Percentiles rank a stretch among this genome's conserved stretches.
Conservation (phyloP, 1,139 yeast genomes). For the Yamadazyma jaroonii region DNA sequence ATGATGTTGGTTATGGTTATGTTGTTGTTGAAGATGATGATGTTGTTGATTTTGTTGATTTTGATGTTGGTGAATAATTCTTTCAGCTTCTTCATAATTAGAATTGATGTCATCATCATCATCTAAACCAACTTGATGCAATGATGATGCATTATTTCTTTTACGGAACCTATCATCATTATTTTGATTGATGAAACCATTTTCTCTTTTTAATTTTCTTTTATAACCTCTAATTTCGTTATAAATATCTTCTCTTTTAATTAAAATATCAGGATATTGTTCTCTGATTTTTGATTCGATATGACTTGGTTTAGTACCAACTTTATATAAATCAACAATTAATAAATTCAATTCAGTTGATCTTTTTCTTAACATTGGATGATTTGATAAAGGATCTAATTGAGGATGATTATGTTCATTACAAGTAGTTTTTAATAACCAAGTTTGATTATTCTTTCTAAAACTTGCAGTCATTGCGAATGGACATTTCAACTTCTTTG, state of each 20-base stretch:
- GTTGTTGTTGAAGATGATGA: constrained; percentile 14
- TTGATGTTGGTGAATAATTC: constrained; percentile 29
- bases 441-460: constrained; percentile 46
- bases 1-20: constrained; percentile 15
- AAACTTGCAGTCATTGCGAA: constrained; percentile 57
- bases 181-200: constrained; percentile 20
- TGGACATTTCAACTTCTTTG: constrained; percentile 56
- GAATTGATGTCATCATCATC: constrained; percentile 27
- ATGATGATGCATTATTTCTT: constrained; percentile 27
- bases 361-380: constrained; percentile 57
- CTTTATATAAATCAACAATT: constrained; percentile 51
- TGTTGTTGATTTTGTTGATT: constrained; percentile 14
- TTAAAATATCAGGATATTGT: constrained; percentile 53
- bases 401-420: constrained; percentile 61
- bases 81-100: constrained; percentile 15
- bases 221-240: constrained; percentile 60
- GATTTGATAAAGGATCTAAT: constrained; percentile 53
- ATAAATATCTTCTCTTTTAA: constrained; percentile 57
- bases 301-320: constrained; percentile 58
- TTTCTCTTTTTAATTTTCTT: constrained; percentile 48
- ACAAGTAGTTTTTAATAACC: constrained; percentile 55
- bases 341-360: constrained; percentile 52
- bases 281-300: constrained; percentile 53
- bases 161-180: constrained; percentile 14
- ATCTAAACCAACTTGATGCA: constrained; percentile 29